phyloP scores from a whole-genome alignment of 2,329 filamentous ascomycete species.

The Exophiala xenobiotica region DNA sequence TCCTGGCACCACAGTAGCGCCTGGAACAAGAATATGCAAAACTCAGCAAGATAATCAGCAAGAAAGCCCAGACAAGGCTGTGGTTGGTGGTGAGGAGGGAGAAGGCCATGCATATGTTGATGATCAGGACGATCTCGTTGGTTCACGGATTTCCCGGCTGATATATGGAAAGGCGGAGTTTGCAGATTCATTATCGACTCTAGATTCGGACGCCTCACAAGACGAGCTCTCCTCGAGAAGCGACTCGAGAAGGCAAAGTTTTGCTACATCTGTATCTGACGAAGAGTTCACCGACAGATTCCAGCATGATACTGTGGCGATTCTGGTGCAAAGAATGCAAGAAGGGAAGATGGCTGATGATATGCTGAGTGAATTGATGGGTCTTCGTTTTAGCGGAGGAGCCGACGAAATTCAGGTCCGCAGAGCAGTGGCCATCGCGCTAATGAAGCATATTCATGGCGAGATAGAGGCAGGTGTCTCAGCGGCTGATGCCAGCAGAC shows the following conservation, averaged over 20 bases:
- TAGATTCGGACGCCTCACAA: slow-evolving; percentile 57
- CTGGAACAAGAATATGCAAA: slow-evolving; percentile 25
- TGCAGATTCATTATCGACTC: slow-evolving; percentile 61
- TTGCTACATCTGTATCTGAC: slow-evolving; percentile 70
- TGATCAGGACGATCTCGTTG: slow-evolving; percentile 65
- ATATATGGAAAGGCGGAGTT: slow-evolving; percentile 55
- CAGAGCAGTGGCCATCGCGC: slow-evolving; percentile 78
- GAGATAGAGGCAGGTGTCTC: slow-evolving; percentile 60
- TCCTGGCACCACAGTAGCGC: slow-evolving; percentile 34
- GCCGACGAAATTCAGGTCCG: slow-evolving; percentile 88
- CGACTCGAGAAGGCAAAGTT: slow-evolving; percentile 66
- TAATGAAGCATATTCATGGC: slow-evolving; percentile 76
- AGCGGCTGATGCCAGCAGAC: slow-evolving; percentile 62
- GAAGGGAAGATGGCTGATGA: slow-evolving; percentile 72
- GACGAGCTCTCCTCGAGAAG: slow-evolving; percentile 33
- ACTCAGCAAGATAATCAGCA: slow-evolving; percentile 4
- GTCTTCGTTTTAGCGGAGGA: slow-evolving; percentile 85
- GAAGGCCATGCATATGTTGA: slow-evolving; percentile 65
- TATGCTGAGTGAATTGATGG: slow-evolving; percentile 90
- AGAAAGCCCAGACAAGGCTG: slow-evolving; percentile 47
- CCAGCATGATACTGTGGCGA: slow-evolving; percentile 81
- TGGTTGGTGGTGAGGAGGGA: slow-evolving; percentile 58
- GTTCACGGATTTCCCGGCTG: slow-evolving; percentile 53
- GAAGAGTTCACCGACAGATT: slow-evolving; percentile 62
- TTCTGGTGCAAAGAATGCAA: slow-evolving; percentile 81